Conservation (phyloP, 768 basidiomycete species). For the Brasilioporus rufonigricans region DNA sequence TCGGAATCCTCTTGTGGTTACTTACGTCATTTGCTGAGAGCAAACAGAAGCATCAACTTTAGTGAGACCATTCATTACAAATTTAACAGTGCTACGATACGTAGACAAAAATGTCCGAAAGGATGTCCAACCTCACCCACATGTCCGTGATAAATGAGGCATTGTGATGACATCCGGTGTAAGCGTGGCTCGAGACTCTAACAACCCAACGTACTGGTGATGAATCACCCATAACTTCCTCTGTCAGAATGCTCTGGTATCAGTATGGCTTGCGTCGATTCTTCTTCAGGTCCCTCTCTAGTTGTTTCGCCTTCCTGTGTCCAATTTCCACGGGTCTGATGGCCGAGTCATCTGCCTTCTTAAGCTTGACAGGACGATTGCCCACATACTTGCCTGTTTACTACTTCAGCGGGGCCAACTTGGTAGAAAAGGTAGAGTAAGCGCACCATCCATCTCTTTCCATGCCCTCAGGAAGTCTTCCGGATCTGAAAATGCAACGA, state of each 20-base stretch:
- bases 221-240: neutral
- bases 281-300: constrained; percentile 91
- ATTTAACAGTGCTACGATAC: constrained; percentile 1
- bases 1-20: neutral
- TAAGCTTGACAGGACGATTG: constrained; percentile 93
- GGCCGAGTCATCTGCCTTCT: constrained; percentile 85
- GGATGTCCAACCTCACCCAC: constrained; percentile 7
- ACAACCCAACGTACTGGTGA: constrained; percentile 29
- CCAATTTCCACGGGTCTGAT: constrained; percentile 94
- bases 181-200: constrained; percentile 24
- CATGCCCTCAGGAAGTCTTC: constrained; percentile 98
- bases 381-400: constrained; percentile 92
- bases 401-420: constrained; percentile 2
- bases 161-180: constrained; percentile 14
- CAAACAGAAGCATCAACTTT: no score
- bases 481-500: constrained; percentile 96
- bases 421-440: neutral
- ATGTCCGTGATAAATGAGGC: constrained; percentile 1
- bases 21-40: neutral
- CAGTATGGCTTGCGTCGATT: constrained; percentile 84
- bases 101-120: neutral
- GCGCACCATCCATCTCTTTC: constrained; percentile 98
- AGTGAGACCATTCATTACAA: neutral
- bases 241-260: constrained; percentile 9
- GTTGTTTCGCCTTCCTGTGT: constrained; percentile 83